Base-by-base conservation (phyloP, 805 yeast genomes). In the Saccharomyces mikatae region DNA sequence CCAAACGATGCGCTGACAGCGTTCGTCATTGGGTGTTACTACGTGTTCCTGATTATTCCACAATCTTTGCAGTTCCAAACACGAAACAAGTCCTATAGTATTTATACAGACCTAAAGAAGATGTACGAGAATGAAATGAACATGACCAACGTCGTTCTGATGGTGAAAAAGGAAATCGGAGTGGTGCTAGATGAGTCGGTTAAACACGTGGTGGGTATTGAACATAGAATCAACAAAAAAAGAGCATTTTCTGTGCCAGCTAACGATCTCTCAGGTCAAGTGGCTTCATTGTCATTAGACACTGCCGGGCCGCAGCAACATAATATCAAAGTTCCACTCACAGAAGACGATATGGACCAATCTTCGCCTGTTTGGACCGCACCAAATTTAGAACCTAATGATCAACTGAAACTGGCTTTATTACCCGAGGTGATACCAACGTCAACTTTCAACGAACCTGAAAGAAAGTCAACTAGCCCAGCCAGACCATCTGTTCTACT, bases 41-140 rank as follows among this genome's bases (percentile, higher is more conserved):
- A 71, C 52, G 54, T 74, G 2, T 72, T 64, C 57, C 59, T 72
- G 27, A 68, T 73, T 9, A 69, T 74, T 13, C 78, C 78, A 11
- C 66, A 59, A 41, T 73, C 76, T 4, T 70, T 70, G 30, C 76
- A 74, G 56, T 74, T 73, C 53, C 74, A 72, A 54, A 63, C 74
- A 28, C 71, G 70, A 58, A 74, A 74, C 56, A 74, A 71, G 56
- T 71, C 72, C 53, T 71, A 68, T 52, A 69, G 69, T 27, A 61
- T 74, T n/a, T 74, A 73, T 49, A 60, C 66, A 22, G 69, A 69
- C 10, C 58, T 73, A 52, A 72, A 71, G 54, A 68, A 62, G 52
- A 49, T 71, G 48, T 74, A 66, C 50, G 74, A 73, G 53, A 65
- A 64, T 51, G 74, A 74, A 52, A 60, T 69, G 6, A 71, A 69